phyloP scores from a whole-genome alignment of 805 yeast genomes.

The Clavispora carvajalis region DNA sequence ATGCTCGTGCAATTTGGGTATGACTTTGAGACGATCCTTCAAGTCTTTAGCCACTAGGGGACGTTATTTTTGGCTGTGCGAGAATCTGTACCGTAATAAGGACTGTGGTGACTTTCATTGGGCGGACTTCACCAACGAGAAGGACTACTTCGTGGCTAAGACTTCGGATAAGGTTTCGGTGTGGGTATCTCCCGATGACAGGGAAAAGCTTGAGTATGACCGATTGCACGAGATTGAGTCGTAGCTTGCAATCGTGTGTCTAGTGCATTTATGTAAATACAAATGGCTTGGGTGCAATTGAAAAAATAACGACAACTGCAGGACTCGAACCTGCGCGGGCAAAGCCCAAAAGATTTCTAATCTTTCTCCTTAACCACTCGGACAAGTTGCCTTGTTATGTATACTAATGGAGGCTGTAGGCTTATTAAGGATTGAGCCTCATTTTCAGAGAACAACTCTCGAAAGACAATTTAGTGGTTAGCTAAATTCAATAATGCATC shows the following conservation, averaged over 20 bases:
- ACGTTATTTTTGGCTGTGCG: conserved; percentile 65
- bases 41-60: conserved; percentile 45
- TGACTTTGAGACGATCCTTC: conserved; percentile 54
- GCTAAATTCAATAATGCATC: too few relatives aligned
- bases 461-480: too few relatives aligned
- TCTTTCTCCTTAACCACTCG: conserved; percentile 47
- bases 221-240: neutral
- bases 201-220: conserved; percentile 5
- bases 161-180: conserved; percentile 29
- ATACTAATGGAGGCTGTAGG: too few relatives aligned
- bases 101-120: conserved; percentile 47
- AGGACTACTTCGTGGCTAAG: conserved; percentile 28
- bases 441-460: too few relatives aligned
- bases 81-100: conserved; percentile 36
- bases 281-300: neutral
- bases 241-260: neutral
- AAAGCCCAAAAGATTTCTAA: conserved; percentile 45
- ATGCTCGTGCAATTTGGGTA: conserved; percentile 45
- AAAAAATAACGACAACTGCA: conserved; percentile 37
- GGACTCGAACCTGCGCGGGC: conserved; percentile 50
- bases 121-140: conserved; percentile 39
- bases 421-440: too few relatives aligned
- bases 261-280: too few relatives aligned
- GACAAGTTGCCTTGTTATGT: conserved; percentile 37
- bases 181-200: conserved; percentile 46